Base-by-base conservation (phyloP, 1,139 yeast species). In the Blastobotrys indianensis region DNA sequence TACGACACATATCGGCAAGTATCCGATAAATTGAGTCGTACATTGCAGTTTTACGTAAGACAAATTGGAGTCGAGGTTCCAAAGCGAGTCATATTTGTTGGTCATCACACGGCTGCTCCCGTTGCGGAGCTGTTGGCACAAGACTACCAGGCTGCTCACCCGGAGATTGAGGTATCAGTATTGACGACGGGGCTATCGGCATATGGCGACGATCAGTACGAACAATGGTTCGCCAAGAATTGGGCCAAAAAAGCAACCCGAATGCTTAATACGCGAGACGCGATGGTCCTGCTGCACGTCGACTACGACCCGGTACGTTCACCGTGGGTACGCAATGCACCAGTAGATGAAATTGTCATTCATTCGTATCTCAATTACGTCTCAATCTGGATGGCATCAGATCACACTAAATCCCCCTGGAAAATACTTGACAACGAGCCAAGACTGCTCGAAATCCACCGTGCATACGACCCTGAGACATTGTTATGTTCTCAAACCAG, bases 101-200 rank as follows among this genome's bases (percentile, higher is more conserved):
- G 44, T 10, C 28, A 36, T 16, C 35, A 33, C 31, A 36, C 32
- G 20, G 44, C 44, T 4, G 35, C 36, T 8, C 40, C 44, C 4
- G 40, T 41, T 11, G 44, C 44, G 2, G 44, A 41, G 20, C 9
- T 41, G 30, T 17, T 36, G 17, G 39, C 44, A 4, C 8, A n/a
- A 11, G 36, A 36, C 12, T 36, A 41, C 31, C 32, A 35, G 23
- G 17, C 16, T 7, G 4, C 15, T 2, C 35, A 34, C 23, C 44
- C 44, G 11, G 16, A 41, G 25, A 41, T 29, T 39, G 15, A 16
- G 16, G 44, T 37, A 3, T 12, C 30, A 10, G 31, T 41, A 17
- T 30, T 41, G 10, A 41, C 44, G n/a, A 20, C 36, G 1, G 33
- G 33, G 12, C 4, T 16, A n/a, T 32, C 44, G 7, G 44, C 44